phyloP scores from a whole-genome alignment of 192 early-diverging fungal species.

The Backusella mclennaniae region DNA sequence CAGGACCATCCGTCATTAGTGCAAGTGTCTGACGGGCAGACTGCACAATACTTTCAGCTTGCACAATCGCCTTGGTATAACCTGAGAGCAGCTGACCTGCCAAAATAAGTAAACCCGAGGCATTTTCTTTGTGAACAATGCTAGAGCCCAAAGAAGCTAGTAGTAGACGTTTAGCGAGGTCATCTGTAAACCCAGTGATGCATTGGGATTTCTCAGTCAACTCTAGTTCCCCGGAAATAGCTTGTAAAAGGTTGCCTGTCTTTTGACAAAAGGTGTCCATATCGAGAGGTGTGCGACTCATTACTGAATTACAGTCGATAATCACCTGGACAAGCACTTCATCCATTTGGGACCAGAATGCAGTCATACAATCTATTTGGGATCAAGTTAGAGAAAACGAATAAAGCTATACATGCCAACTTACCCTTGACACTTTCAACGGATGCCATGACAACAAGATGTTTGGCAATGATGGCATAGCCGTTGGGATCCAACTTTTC shows the following conservation, averaged over 20 bases:
- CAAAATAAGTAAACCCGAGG: not conserved
- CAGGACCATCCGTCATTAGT: not conserved
- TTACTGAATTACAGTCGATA: not conserved
- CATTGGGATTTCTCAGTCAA: not conserved
- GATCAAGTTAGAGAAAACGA: too few relatives aligned
- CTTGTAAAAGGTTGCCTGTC: not conserved
- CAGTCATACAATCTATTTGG: conserved; percentile 6
- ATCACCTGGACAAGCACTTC: conserved; percentile 4
- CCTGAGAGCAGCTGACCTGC: conserved; percentile 1
- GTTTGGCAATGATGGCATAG: conserved; percentile 13
- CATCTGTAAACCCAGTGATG: not conserved
- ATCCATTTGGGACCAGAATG: conserved; percentile 13
- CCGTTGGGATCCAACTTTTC: conserved; percentile 20
- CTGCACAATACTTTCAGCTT: not conserved
- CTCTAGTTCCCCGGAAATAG: not conserved
- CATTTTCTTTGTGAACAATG: conserved; percentile 5
- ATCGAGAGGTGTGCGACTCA: not conserved
- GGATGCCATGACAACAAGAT: conserved; percentile 5
- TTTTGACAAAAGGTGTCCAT: conserved; percentile 13
- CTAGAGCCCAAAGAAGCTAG: not conserved
- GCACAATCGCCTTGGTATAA: not conserved
- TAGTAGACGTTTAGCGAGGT: conserved; percentile 3
- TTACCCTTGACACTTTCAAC: conserved; percentile 15
- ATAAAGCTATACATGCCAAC: too few relatives aligned
- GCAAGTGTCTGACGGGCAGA: not conserved